Evolutionary conservation across 345 rosid genomes (phyloP), one percentile per base, ranked within the genome.

Genomic region (Corymbia maculata): DNA sequence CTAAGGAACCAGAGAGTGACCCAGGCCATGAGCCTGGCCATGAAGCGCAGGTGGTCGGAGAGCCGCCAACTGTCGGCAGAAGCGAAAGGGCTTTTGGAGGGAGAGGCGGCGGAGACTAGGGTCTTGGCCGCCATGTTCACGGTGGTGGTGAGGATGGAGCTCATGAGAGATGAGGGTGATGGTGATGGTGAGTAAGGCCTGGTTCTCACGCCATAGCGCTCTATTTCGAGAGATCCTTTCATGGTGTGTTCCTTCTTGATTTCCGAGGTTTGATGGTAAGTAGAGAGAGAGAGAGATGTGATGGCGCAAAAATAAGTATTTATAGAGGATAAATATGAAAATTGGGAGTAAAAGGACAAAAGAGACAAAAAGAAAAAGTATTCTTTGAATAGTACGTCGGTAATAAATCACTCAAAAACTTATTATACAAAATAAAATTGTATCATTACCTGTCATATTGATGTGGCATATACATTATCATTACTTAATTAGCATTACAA

Each of bases 11-110:
- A 93, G 44, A 95, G 94, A 16, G 92, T 90, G 51, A 92, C 42
- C 97, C 97, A 97, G 30, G 94, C 91, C 93, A 93, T 92, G 59
- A 97, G 91, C 96, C 93, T 94, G 86, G 86, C 90, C 96, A 95
- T 90, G 92, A 94, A 96, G 94, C 95, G 92, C 85, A 96, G 89
- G 85, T 97, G 97, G 82, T 97, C 97, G 24, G 91, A 82, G 52
- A 93, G 91, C 87, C 90, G 92, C 99, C 96, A 96, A 87, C 91
- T 93, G 84, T 92, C 90, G 17, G 91, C 55, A 44, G 86, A 87
- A 49, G 88, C 89, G 9, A 28, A 42, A 45, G 87, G 87, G 87
- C n/a, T 61, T 70, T 90, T 92, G 22, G 94, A 86, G 88, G 90
- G 93, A 85, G 94, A 92, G 9, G 97, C 93, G 5, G 94, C 93